Percentiles rank a stretch among this genome's conserved stretches.
These are phyloP conservation scores for Colletotrichum simmondsii DNA, from an alignment of 2,329 filamentous ascomycete genomes.

Conservation along the genomic window DNA sequence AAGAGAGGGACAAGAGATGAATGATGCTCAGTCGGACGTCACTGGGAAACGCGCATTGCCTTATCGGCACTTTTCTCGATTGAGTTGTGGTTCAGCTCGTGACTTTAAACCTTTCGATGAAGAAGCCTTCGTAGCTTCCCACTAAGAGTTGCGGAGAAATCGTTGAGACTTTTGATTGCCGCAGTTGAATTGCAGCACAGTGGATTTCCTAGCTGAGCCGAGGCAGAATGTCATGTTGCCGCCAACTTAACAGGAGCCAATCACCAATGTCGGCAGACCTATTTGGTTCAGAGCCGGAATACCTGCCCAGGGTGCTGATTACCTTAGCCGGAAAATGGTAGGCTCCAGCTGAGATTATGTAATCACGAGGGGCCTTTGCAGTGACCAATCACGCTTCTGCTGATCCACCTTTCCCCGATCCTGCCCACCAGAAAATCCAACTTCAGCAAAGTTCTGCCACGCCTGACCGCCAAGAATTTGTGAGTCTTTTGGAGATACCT, in stretches of 20 bases:
- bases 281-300: background rate
- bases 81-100: slow-evolving; percentile 2
- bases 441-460: slow-evolving; percentile 25
- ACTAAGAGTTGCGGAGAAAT: slow-evolving; percentile 16
- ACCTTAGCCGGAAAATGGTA: background rate
- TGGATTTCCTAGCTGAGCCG: slow-evolving; percentile 5
- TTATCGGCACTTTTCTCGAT: background rate
- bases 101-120: slow-evolving; percentile 10
- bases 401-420: background rate
- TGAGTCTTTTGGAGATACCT: slow-evolving; percentile 18
- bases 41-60: background rate
- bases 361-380: background rate
- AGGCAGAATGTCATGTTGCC: slow-evolving; percentile 8
- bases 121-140: background rate
- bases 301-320: background rate
- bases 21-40: background rate
- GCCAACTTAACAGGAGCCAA: background rate
- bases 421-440: background rate
- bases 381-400: slow-evolving; percentile 15
- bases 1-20: background rate
- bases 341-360: background rate
- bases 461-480: slow-evolving; percentile 25
- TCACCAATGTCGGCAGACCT: background rate
- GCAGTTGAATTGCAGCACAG: background rate
- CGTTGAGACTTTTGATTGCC: background rate